Base-by-base conservation (phyloP, 2,329 filamentous ascomycete genomes). In the Sporothrix phasma region DNA sequence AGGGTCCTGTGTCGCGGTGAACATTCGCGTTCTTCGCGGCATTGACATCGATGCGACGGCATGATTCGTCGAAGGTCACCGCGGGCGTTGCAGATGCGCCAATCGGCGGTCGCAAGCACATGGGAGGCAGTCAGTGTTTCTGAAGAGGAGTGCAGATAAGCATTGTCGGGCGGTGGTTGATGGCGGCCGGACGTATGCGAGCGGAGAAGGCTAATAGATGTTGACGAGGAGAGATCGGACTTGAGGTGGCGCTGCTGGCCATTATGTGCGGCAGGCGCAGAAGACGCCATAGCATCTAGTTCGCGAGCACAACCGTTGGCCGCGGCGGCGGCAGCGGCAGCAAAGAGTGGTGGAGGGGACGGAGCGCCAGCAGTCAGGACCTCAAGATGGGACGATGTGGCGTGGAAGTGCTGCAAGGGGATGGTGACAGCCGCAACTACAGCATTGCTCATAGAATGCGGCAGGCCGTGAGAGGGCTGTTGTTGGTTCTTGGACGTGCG, bases 1-100 rank as follows among this genome's bases (percentile, higher is more conserved):
- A 96, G 77, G 89, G 85, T 65, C 88, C 88, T 63, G 86, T 80
- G 73, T 88, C 85, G 69, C 86, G 86, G 72, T 89, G 88, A 63
- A 88, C 69, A 66, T 87, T 81, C 69, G 81, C 80, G 70, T 88
- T 84, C 75, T 87, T 88, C 73, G 84, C 82, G 69, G 83, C 82
- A 73, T 88, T 88, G 71, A 88, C 84, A 72, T 89, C 87, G 77
- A 88, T 88, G 68, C 83, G 84, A 69, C 85, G 84, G 73, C 86
- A 84, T 67, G 78, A 77, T 61, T 80, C 78, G 66, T 83, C 80
- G 22, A 65, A 67, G 61, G 72, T 69, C 43, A 34, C 45, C 0
- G 71, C 67, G 71, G 71, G 68, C 73, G 73, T 66, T 73, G 73
- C 70, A 73, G 64, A 58, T 3, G 26, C 17, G 7, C 47, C 37